Conservation (phyloP, 345 rosid genomes). For the Gossypioides kirkii region DNA sequence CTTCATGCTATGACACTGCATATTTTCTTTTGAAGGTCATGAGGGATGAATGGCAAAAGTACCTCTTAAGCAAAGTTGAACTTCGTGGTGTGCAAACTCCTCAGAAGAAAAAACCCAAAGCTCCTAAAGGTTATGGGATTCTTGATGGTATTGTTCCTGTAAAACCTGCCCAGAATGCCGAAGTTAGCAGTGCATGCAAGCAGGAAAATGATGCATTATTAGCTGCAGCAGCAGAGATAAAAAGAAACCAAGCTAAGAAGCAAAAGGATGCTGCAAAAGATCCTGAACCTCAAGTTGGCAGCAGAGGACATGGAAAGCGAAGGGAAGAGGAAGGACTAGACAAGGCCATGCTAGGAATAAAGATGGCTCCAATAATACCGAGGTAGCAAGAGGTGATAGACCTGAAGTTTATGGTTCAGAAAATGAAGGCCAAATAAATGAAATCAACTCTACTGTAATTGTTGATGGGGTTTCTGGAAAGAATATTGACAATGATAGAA, state of each 20-base stretch:
- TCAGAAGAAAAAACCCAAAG: slow-evolving; percentile 52
- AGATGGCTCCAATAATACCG: slow-evolving; percentile 23
- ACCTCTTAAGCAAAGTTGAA: slow-evolving; percentile 81
- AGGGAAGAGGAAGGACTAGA: slow-evolving; percentile 34
- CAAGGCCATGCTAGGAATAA: slow-evolving; percentile 32
- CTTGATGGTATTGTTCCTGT: slow-evolving; percentile 84
- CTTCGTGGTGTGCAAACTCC: slow-evolving; percentile 57
- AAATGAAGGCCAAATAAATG: slow-evolving; percentile 33
- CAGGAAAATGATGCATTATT: slow-evolving; percentile 69
- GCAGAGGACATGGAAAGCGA: slow-evolving; percentile 35
- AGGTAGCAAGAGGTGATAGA: slow-evolving; percentile 23
- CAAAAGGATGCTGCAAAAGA: slow-evolving; percentile 32
- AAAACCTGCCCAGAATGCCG: slow-evolving; percentile 51
- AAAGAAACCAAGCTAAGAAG: slow-evolving; percentile 40
- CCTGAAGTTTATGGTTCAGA: slow-evolving; percentile 34
- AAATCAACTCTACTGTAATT: slow-evolving; percentile 19
- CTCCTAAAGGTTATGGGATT: slow-evolving; percentile 88
- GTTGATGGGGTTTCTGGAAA: slow-evolving; percentile 23
- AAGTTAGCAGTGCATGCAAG: slow-evolving; percentile 64
- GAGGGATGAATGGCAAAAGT: slow-evolving; percentile 92
- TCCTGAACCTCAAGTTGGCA: slow-evolving; percentile 31
- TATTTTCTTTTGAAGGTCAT: slow-evolving; percentile 53
- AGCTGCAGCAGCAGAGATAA: slow-evolving; percentile 74
- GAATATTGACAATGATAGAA: slow-evolving; percentile 14
- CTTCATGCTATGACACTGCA: background rate